Base-by-base conservation (phyloP, 352 stramenopile genomes). In the Globisporangium carolinianum region DNA sequence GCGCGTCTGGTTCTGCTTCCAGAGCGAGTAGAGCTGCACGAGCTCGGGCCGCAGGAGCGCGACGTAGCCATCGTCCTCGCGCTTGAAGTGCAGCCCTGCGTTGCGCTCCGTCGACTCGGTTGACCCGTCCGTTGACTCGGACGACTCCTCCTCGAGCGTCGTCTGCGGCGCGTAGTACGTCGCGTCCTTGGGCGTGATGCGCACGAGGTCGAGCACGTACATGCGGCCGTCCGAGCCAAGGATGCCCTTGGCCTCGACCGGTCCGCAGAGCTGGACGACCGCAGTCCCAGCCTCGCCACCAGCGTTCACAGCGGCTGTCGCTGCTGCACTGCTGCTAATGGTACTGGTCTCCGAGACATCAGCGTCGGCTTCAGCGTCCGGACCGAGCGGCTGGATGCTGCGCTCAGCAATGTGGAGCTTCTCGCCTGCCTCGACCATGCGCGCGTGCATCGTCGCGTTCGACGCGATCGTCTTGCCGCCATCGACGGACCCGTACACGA, bases 191-290 rank as follows among this genome's bases (percentile, higher is more conserved):
- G 95, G 93, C 11, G 94, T 98, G 54, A 98, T 90, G 32, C 95
- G 85, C 18, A 97, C 93, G 6, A 98, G 82, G 70, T 99, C 96
- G 35, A 99, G 72, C 12, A 98, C 74, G 75, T 99, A 99, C 63
- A 91, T 81, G 54, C 89, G 83, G 15, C 82, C 86, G 65, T 99
- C 96, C 10, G 90, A 97, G n/a, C 95, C 59, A 10, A 99, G 86
- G 65, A 98, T 98, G 36, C 94, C 95, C 75, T 99, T 99, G 51
- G 91, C 94, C 61, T 98, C 95, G 49, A 98, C 80, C 6, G 96
- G 94, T 17, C 85, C 90, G 62, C 89, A 98, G 1, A 98, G 72
- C 55, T 82, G 67, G 24, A 91, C 74, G 18, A 86, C 68, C 8
- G 76, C 65, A 0, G 75, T 81, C n/a, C 58, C 66, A 7, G 79